A percentile compares a stretch with the other conserved stretches of the same genome.
Evolutionary conservation across 768 basidiomycete genomes (phyloP).

Genomic region (Calocybe indica): DNA sequence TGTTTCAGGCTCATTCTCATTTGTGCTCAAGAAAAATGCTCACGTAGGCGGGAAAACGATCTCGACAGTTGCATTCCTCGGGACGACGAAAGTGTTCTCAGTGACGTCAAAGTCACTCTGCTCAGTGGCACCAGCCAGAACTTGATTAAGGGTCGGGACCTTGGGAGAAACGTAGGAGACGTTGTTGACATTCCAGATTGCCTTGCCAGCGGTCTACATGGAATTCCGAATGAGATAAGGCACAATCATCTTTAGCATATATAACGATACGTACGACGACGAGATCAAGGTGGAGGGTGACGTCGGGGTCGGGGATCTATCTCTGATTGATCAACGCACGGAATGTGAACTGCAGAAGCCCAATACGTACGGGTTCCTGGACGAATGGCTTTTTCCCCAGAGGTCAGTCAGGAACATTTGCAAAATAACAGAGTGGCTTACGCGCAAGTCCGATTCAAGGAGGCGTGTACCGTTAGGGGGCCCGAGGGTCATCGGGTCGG

Average conservation of each 20-base stretch:
- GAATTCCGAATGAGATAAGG: not conserved
- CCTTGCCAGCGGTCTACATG: constrained; percentile 13
- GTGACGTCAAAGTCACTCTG: constrained; percentile 22
- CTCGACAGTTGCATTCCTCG: constrained; percentile 30
- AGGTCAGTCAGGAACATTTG: too few relatives aligned
- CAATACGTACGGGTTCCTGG: too few relatives aligned
- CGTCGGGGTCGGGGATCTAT: constrained; percentile 16
- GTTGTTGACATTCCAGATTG: constrained; percentile 27
- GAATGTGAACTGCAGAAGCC: not conserved
- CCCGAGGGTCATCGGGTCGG: constrained; percentile 17
- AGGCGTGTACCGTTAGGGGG: constrained; percentile 9
- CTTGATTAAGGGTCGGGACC: constrained; percentile 22
- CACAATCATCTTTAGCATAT: not conserved
- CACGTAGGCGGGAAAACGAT: constrained; percentile 25
- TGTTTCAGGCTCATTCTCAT: not conserved
- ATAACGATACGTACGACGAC: constrained; percentile 11
- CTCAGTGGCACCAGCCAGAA: constrained; percentile 25
- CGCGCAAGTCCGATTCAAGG: constrained; percentile 2
- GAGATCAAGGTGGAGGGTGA: constrained; percentile 20
- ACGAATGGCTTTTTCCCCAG: too few relatives aligned
- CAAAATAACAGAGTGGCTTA: too few relatives aligned
- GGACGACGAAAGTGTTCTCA: constrained; percentile 34
- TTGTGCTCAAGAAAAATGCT: not conserved
- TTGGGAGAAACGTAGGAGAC: constrained; percentile 23
- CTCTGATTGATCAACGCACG: not conserved